phyloP scores from a whole-genome alignment of 441 rosid species.

The Raphanus hybrid region DNA sequence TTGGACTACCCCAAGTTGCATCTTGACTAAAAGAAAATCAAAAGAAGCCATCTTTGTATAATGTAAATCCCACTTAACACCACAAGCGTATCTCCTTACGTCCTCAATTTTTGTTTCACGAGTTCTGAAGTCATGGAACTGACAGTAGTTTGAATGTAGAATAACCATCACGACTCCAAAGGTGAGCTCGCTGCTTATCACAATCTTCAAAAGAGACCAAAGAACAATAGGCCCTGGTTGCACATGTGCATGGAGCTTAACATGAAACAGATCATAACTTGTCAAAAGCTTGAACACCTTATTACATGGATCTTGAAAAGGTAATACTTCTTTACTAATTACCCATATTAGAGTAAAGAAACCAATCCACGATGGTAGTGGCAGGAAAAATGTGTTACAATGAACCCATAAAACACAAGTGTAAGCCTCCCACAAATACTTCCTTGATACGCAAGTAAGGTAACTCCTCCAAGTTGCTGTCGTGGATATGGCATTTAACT shows the following conservation, averaged over 20 bases:
- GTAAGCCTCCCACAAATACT: background rate
- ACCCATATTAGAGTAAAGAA: no score
- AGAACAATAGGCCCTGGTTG: background rate
- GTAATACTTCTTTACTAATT: background rate
- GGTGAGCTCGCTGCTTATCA: background rate
- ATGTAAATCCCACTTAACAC: background rate
- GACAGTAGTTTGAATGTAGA: background rate
- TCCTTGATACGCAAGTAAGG: background rate
- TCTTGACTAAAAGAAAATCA: background rate
- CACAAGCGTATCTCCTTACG: no score
- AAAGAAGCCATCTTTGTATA: background rate
- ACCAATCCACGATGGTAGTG: background rate
- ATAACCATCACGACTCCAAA: background rate
- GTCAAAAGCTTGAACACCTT: background rate
- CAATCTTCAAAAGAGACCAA: background rate
- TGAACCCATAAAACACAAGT: background rate
- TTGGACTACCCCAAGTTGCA: background rate
- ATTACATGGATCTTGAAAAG: background rate
- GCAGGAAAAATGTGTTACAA: background rate
- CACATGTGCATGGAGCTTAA: background rate
- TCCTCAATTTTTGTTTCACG: background rate
- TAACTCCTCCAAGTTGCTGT: background rate
- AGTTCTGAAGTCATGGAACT: background rate
- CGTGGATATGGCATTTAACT: background rate
- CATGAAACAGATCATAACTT: background rate